A percentile compares a stretch with the other conserved stretches of the same genome.
Conservation (phyloP, 495 filamentous ascomycete species). For the Pseudoneurospora amorphoporcata region DNA sequence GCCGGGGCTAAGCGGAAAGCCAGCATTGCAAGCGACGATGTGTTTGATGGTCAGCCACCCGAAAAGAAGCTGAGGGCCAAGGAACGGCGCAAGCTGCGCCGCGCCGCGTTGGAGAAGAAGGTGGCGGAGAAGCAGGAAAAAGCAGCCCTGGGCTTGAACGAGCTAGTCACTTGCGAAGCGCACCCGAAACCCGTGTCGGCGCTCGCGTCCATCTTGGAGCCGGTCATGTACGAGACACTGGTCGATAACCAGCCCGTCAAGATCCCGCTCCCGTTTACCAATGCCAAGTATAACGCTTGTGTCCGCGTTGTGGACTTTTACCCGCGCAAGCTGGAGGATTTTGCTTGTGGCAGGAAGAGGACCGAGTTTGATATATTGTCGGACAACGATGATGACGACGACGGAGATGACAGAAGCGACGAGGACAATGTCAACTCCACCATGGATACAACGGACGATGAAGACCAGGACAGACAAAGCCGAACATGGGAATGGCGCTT, state of each 20-base stretch:
- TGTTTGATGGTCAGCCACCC: slow-evolving; percentile 17
- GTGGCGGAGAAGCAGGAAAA: slow-evolving; percentile 9
- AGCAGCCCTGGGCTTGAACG: slow-evolving; percentile 20
- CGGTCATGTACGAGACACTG: slow-evolving; percentile 25
- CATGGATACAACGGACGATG: slow-evolving; percentile 3
- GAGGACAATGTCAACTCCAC: neutral
- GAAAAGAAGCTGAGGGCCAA: slow-evolving; percentile 26
- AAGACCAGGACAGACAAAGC: neutral
- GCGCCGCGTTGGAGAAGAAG: slow-evolving; percentile 4
- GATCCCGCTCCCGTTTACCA: slow-evolving; percentile 54
- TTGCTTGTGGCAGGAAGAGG: slow-evolving; percentile 43
- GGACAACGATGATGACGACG: slow-evolving; percentile 27
- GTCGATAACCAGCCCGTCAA: slow-evolving; percentile 26
- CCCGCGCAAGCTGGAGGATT: slow-evolving; percentile 63
- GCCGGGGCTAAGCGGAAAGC: slow-evolving; percentile 21
- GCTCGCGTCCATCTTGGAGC: slow-evolving; percentile 41
- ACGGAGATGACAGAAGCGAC: slow-evolving; percentile 18
- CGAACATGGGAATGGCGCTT: slow-evolving; percentile 72
- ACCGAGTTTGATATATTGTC: slow-evolving; percentile 38
- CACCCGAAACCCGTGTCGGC: slow-evolving; percentile 27
- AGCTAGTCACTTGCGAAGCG: slow-evolving; percentile 36
- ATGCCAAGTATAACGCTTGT: slow-evolving; percentile 54
- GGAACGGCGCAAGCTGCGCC: slow-evolving; percentile 5
- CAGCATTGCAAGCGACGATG: slow-evolving; percentile 13
- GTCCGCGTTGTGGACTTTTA: slow-evolving; percentile 77